Evolutionary conservation across 2,329 filamentous ascomycete species (phyloP), one percentile per base, ranked within the genome.

Genomic region (Epichloe coenophiala): DNA sequence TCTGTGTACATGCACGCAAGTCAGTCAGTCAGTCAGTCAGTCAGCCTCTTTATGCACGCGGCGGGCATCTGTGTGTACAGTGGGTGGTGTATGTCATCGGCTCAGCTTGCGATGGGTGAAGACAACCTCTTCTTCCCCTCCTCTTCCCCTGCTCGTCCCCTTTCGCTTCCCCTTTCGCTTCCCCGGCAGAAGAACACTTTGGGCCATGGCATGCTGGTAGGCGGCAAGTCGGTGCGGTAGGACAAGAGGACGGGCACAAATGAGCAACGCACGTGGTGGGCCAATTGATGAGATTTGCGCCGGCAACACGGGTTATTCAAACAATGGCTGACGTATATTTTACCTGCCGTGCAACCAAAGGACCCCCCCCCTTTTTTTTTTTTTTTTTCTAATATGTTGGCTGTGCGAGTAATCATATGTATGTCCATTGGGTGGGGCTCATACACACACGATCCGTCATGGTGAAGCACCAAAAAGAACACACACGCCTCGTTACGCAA

Each of bases 261-360:
- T 38, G 41, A 42, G 47, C 47, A 42, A 44, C 13, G 33, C 47
- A 49, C 40, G 47, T 44, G 47, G 40, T 44, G 35, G 12, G 36
- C 36, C 36, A 49, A 45, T 45, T 31, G 48, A 45, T 40, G 42
- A 17, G 12, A 50, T 21, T 45, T 15, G 37, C 23, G 23, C 19
- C 47, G 27, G 31, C 3, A 15, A 17, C 13, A 27, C 23, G 21
- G 13, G 13, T 15, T 9, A 43, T 19, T n/a, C 31, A 13, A 17
- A 12, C 15, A 17, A 17, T 17, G 40, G 19, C 39, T 37, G 36
- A 27, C 17, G 40, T 27, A 38, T 40, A 39, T 33, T 35, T 42
- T n/a, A 11, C 12, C 37, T 48, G 17, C 39, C 17, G 47, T 42
- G 27, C 31, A 31, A 43, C 40, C 39, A 43, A 17, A 15, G 11